Conservation (phyloP, 345 rosid species). For the Abelmoschus esculentus region DNA sequence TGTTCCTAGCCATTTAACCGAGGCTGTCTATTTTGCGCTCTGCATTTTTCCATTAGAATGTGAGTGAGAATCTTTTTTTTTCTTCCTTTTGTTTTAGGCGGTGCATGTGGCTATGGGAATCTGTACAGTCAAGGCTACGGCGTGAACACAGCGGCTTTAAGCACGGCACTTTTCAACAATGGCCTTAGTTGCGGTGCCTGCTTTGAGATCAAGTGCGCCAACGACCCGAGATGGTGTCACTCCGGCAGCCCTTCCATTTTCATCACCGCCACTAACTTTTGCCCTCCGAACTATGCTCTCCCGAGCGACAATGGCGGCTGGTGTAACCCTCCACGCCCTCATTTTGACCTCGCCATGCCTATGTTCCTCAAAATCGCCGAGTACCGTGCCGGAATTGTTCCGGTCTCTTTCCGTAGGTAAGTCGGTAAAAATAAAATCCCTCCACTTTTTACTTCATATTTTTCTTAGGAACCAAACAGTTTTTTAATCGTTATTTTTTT, state of each 20-base stretch:
- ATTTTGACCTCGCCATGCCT: constrained; percentile 99
- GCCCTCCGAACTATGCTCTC: constrained; percentile 91
- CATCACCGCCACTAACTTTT: constrained; percentile 90
- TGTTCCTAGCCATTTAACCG: too few relatives aligned
- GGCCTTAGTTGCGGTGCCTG: constrained; percentile 92
- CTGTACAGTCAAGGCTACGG: constrained; percentile 95
- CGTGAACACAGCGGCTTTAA: constrained; percentile 87
- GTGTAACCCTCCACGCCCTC: constrained; percentile 99
- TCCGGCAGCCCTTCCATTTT: constrained; percentile 73
- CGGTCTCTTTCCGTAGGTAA: constrained; percentile 75
- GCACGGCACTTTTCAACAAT: constrained; percentile 86
- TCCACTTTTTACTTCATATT: not conserved
- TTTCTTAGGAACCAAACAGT: constrained; percentile 3
- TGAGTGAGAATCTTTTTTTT: not conserved
- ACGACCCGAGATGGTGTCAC: constrained; percentile 77
- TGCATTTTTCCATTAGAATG: too few relatives aligned
- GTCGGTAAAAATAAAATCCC: not conserved
- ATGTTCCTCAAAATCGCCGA: constrained; percentile 92
- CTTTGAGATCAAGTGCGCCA: constrained; percentile 70
- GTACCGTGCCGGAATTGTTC: constrained; percentile 95
- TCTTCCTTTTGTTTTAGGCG: constrained; percentile 36
- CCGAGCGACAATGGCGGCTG: constrained; percentile 92
- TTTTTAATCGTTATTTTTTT: not conserved
- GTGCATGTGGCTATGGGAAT: constrained; percentile 97
- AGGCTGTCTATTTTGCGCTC: too few relatives aligned